Percentiles rank a stretch among this genome's conserved stretches.
phyloP scores from a whole-genome alignment of 164 flowering plant species.

The Annona cherimola region DNA sequence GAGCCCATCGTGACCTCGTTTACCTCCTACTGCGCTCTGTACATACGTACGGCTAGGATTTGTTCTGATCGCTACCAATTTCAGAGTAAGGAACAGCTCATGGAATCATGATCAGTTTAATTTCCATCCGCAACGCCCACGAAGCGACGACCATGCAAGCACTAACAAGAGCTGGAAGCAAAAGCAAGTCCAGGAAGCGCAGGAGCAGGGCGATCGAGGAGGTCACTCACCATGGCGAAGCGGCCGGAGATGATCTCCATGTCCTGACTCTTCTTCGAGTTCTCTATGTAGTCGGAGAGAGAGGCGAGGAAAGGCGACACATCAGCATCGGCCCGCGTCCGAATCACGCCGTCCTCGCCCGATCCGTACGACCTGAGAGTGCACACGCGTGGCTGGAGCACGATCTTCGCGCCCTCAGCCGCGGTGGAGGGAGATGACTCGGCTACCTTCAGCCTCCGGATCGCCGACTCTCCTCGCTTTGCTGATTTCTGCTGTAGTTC shows the following conservation, averaged over 20 bases:
- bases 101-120: too few relatives aligned
- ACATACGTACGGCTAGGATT: too few relatives aligned
- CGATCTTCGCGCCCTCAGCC: constrained; percentile 33
- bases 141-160: too few relatives aligned
- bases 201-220: too few relatives aligned
- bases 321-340: constrained; percentile 24
- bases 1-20: too few relatives aligned
- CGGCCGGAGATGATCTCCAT: constrained; percentile 86
- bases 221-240: constrained; percentile 64
- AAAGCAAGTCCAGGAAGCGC: background rate
- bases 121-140: too few relatives aligned
- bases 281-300: constrained; percentile 76
- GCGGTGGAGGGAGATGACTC: constrained; percentile 5
- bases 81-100: too few relatives aligned
- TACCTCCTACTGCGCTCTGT: too few relatives aligned
- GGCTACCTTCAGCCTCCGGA: constrained; percentile 5
- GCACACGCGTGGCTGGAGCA: constrained; percentile 77
- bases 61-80: too few relatives aligned
- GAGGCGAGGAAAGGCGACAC: constrained; percentile 63
- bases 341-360: constrained; percentile 36
- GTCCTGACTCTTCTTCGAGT: constrained; percentile 74
- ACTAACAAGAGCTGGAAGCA: too few relatives aligned
- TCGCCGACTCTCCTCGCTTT: constrained; percentile 17
- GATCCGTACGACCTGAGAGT: constrained; percentile 72
- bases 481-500: constrained; percentile 1